Percentiles rank a stretch among this genome's conserved stretches.
Conservation (phyloP, 2,329 filamentous ascomycete species). For the Bertia moriformis region DNA sequence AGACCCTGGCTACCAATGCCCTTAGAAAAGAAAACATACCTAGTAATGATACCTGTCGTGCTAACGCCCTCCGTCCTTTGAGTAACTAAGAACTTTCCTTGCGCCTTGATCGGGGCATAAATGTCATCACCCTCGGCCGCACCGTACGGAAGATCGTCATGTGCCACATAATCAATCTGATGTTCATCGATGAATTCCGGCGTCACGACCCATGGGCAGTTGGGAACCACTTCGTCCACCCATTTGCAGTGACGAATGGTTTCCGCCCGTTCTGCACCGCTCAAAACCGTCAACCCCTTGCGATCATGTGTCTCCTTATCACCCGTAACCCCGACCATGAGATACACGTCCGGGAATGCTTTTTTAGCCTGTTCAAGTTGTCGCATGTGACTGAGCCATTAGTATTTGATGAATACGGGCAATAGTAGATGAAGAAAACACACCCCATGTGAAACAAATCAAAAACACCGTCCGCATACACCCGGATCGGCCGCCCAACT, state of each 20-base stretch:
- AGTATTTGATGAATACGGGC: not conserved
- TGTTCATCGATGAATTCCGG: conserved; percentile 80
- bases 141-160: conserved; percentile 91
- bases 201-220: conserved; percentile 94
- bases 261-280: conserved; percentile 81
- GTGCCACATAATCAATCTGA: conserved; percentile 91
- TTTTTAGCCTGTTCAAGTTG: conserved; percentile 97
- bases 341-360: conserved; percentile 77
- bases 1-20: conserved; percentile 2
- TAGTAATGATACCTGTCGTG: conserved; percentile 96
- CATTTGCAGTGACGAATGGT: conserved; percentile 94
- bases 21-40: conserved; percentile 36
- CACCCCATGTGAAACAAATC: conserved; percentile 96
- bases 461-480: conserved; percentile 96
- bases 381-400: conserved; percentile 77
- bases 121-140: conserved; percentile 95
- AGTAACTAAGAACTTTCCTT: conserved; percentile 91
- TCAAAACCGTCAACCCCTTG: conserved; percentile 89
- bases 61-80: conserved; percentile 94
- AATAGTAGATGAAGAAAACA: conserved; percentile 14
- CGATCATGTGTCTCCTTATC: conserved; percentile 88
- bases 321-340: conserved; percentile 90
- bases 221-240: conserved; percentile 96
- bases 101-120: conserved; percentile 84
- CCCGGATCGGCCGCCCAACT: conserved; percentile 65